These are phyloP conservation scores for Cyberlindnera saturnus DNA, from an alignment of 805 yeast species.

Conservation along the genomic window DNA sequence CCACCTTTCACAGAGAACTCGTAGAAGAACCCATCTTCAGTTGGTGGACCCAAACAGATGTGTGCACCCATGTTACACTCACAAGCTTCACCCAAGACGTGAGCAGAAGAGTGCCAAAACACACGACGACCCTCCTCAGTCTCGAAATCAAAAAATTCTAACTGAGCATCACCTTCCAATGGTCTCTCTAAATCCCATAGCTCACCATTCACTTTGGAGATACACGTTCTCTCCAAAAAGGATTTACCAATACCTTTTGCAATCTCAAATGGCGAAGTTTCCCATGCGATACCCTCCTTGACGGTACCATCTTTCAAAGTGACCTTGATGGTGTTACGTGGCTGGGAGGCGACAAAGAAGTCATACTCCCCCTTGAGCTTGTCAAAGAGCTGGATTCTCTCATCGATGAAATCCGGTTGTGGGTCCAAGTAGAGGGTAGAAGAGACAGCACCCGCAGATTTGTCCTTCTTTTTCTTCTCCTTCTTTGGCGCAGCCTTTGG, in stretches of 20 bases:
- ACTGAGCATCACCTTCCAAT: conserved; percentile 59
- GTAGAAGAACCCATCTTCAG: conserved; percentile 95
- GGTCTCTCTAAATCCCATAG: conserved; percentile 97
- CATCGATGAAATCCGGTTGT: conserved; percentile 77
- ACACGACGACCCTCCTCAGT: conserved; percentile 92
- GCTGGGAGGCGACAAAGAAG: conserved; percentile 57
- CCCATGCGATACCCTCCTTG: conserved; percentile 78
- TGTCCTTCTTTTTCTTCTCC: conserved; percentile 38
- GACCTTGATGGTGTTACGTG: conserved; percentile 61
- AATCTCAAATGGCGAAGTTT: conserved; percentile 82
- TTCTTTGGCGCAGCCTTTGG: conserved; percentile 19
- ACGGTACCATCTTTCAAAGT: conserved; percentile 82
- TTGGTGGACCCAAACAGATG: conserved; percentile 92
- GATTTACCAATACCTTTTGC: conserved; percentile 83
- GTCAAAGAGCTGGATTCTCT: conserved; percentile 74
- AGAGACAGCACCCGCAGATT: conserved; percentile 28
- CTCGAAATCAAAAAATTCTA: conserved; percentile 87
- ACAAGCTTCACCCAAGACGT: conserved; percentile 95
- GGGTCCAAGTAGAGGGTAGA: conserved; percentile 53
- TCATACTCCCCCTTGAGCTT: conserved; percentile 73
- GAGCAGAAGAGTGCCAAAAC: conserved; percentile 99
- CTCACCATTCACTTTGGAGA: conserved; percentile 83
- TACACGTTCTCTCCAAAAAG: conserved; percentile 82
- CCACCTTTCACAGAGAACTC: conserved; percentile 86
- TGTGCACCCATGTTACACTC: conserved; percentile 96